phyloP scores from a whole-genome alignment of 1,139 yeast species.

The Hanseniaspora gamundiae region DNA sequence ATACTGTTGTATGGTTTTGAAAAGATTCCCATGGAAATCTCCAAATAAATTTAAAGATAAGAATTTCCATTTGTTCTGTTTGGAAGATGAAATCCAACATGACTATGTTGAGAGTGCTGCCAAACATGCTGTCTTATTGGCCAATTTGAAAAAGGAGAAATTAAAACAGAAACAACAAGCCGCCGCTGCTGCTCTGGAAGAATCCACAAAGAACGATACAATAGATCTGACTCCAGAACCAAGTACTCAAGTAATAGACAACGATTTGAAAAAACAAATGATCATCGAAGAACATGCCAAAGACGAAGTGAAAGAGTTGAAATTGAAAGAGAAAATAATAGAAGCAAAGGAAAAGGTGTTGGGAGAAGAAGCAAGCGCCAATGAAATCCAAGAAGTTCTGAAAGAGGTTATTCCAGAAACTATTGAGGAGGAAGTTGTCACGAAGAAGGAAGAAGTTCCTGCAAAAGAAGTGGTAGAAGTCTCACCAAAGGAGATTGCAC shows the following conservation, averaged over 20 bases:
- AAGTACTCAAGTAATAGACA: not conserved
- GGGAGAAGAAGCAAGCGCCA: not conserved
- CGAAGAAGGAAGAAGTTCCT: not conserved
- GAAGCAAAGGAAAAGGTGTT: not conserved
- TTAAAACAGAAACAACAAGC: slow-evolving; percentile 12
- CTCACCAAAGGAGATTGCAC: slow-evolving; percentile 9
- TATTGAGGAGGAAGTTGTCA: not conserved
- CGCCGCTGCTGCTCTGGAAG: not conserved
- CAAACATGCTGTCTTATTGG: slow-evolving; percentile 33
- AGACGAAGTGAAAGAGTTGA: not conserved
- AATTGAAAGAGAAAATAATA: not conserved
- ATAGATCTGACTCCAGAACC: not conserved
- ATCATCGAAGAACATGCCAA: not conserved
- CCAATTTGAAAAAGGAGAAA: slow-evolving; percentile 27
- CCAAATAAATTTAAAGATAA: slow-evolving; percentile 72
- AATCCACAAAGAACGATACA: slow-evolving; percentile 5
- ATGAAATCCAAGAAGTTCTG: not conserved
- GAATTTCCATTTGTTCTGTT: slow-evolving; percentile 53
- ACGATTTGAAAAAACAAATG: too few species aligned
- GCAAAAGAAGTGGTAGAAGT: slow-evolving; percentile 9
- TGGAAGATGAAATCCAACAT: slow-evolving; percentile 32
- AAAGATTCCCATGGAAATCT: slow-evolving; percentile 95
- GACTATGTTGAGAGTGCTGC: slow-evolving; percentile 36
- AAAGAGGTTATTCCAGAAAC: not conserved
- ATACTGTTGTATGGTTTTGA: slow-evolving; percentile 88